These are phyloP conservation scores for Xylariales sp. DNA, from an alignment of 2,329 filamentous ascomycete species.

Conservation along the genomic window DNA sequence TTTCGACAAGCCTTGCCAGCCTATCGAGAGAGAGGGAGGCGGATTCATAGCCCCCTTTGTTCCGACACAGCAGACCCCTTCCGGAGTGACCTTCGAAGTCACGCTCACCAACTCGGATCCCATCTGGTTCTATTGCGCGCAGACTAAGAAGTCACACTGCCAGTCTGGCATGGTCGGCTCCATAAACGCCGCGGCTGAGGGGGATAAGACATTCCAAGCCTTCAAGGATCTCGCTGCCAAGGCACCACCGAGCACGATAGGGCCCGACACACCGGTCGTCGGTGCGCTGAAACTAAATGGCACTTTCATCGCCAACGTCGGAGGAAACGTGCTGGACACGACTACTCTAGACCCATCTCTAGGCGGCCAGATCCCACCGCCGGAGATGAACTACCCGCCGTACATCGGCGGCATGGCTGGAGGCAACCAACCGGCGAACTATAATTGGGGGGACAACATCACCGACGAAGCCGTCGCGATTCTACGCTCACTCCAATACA, in stretches of 20 bases:
- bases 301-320: slow-evolving; percentile 46
- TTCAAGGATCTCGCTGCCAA: slow-evolving; percentile 51
- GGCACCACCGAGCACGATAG: slow-evolving; percentile 51
- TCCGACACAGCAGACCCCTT: slow-evolving; percentile 48
- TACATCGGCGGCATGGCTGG: slow-evolving; percentile 51
- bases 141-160: slow-evolving; percentile 51
- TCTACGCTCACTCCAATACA: slow-evolving; percentile 48
- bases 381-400: slow-evolving; percentile 43
- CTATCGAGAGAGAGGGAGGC: slow-evolving; percentile 44
- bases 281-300: slow-evolving; percentile 53
- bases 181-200: slow-evolving; percentile 55
- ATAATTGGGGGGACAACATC: slow-evolving; percentile 50
- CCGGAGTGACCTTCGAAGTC: slow-evolving; percentile 51
- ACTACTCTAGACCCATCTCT: slow-evolving; percentile 44
- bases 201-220: slow-evolving; percentile 54
- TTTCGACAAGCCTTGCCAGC: slow-evolving; percentile 56
- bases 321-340: slow-evolving; percentile 47
- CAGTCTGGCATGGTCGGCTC: slow-evolving; percentile 60
- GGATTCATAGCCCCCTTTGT: slow-evolving; percentile 56
- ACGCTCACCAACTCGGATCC: slow-evolving; percentile 50
- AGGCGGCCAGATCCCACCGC: slow-evolving; percentile 45
- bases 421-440: slow-evolving; percentile 50
- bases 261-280: slow-evolving; percentile 49
- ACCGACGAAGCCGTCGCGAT: slow-evolving; percentile 44
- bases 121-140: slow-evolving; percentile 55